A percentile compares a stretch with the other conserved stretches of the same genome.
Conservation (phyloP, 805 yeast species). For the Metschnikowia koreensis region DNA sequence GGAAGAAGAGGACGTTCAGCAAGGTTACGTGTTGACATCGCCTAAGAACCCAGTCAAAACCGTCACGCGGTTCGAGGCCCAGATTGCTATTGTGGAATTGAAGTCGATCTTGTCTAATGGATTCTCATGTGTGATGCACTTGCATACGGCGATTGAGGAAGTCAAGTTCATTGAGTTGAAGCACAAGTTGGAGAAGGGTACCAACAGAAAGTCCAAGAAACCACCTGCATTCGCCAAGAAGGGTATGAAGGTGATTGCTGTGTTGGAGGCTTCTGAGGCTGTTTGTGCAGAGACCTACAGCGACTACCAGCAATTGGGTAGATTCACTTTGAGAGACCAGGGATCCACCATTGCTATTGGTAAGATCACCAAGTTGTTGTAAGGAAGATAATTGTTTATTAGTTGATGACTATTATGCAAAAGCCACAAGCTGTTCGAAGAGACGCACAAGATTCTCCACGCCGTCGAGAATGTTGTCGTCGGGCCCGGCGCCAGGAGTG, state of each 20-base stretch:
- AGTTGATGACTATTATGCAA: background rate
- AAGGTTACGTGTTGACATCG: conserved; percentile 90
- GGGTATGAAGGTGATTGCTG: conserved; percentile 97
- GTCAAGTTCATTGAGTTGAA: conserved; percentile 76
- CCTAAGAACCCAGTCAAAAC: conserved; percentile 85
- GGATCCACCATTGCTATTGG: conserved; percentile 98
- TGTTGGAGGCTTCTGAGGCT: conserved; percentile 79
- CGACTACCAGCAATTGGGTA: conserved; percentile 94
- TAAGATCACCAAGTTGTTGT: conserved; percentile 86
- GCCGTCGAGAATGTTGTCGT: conserved; percentile 69
- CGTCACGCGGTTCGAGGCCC: conserved; percentile 89
- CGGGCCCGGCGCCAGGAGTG: conserved; percentile 63
- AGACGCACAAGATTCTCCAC: conserved; percentile 56
- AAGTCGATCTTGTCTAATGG: conserved; percentile 94
- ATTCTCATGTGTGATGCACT: conserved; percentile 96
- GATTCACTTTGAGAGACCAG: conserved; percentile 98
- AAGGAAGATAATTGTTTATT: conserved; percentile 17
- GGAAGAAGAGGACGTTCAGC: conserved; percentile 93
- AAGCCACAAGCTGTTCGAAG: conserved; percentile 30
- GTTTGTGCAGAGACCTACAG: conserved; percentile 91
- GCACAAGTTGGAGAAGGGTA: conserved; percentile 94
- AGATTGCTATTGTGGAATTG: conserved; percentile 94
- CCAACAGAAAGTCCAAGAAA: conserved; percentile 93
- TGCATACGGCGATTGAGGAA: conserved; percentile 98
- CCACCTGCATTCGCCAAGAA: conserved; percentile 98